phyloP scores from a whole-genome alignment of 2,329 filamentous ascomycete species.

The Ustilaginoidea virens region DNA sequence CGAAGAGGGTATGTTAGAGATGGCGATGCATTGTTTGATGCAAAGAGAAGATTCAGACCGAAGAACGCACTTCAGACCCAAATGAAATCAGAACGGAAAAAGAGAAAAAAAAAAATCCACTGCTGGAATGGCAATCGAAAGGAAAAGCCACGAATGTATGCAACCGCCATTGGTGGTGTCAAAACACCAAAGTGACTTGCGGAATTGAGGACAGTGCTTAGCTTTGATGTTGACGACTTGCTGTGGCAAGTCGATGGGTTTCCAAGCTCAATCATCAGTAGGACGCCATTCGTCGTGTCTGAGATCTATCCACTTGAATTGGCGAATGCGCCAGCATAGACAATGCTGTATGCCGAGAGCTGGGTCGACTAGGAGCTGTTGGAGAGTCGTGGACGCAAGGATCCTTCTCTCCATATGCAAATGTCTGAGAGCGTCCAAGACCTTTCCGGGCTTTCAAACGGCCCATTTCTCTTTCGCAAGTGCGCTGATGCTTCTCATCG shows the following conservation, averaged over 20 bases:
- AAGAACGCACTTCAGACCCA: too few species aligned
- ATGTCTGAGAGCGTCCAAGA: slow-evolving; percentile 77
- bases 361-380: slow-evolving; percentile 32
- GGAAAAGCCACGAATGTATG: not conserved
- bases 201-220: too few species aligned
- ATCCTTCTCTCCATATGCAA: slow-evolving; percentile 73
- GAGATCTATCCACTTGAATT: slow-evolving; percentile 31
- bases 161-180: slow-evolving; percentile 1
- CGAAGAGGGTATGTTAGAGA: slow-evolving; percentile 1
- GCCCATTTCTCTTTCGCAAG: slow-evolving; percentile 88
- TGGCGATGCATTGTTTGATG: slow-evolving; percentile 1
- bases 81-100: too few species aligned
- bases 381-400: slow-evolving; percentile 42
- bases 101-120: too few species aligned
- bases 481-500: slow-evolving; percentile 76
- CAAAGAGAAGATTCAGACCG: not conserved
- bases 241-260: too few species aligned
- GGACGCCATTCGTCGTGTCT: slow-evolving; percentile 47
- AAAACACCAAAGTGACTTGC: too few species aligned
- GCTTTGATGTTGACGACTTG: too few species aligned
- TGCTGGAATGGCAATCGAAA: too few species aligned
- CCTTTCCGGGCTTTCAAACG: slow-evolving; percentile 83
- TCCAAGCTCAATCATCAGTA: slow-evolving; percentile 27
- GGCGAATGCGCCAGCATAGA: slow-evolving; percentile 31
- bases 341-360: slow-evolving; percentile 22